Evolutionary conservation across 176 grass and related monocot genomes (phyloP).

Genomic region (Hordeum marinum): DNA sequence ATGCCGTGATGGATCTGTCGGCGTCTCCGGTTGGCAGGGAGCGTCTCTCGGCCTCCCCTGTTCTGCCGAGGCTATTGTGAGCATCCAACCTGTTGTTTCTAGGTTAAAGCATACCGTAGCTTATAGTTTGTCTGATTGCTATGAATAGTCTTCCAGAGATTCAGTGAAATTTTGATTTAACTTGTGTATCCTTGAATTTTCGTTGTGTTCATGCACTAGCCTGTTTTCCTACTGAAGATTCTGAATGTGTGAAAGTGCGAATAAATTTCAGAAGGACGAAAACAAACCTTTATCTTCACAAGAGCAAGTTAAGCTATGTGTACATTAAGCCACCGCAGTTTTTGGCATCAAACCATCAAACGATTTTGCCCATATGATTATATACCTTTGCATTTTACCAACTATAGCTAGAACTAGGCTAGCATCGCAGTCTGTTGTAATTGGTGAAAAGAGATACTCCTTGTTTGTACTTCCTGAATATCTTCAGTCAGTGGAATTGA

Average conservation of each 20-base stretch:
- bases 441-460: neutral
- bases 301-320: neutral
- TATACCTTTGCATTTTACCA: neutral
- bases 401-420: neutral
- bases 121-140: neutral
- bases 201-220: neutral
- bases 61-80: slow-evolving; percentile 60
- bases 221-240: neutral
- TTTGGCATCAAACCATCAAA: neutral
- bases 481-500: slow-evolving; percentile 14
- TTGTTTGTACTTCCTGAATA: neutral
- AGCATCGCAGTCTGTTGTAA: neutral
- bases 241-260: neutral
- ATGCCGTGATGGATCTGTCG: slow-evolving; percentile 49
- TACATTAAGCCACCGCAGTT: neutral
- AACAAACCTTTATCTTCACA: neutral
- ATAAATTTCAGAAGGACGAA: neutral
- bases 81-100: neutral
- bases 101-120: neutral
- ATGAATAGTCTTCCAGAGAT: neutral
- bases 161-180: neutral
- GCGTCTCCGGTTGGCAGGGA: slow-evolving; percentile 38
- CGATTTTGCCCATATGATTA: neutral
- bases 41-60: slow-evolving; percentile 23
- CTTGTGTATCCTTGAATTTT: neutral